phyloP scores from a whole-genome alignment of 306 rosid genomes.

The Quercus bicolor region DNA sequence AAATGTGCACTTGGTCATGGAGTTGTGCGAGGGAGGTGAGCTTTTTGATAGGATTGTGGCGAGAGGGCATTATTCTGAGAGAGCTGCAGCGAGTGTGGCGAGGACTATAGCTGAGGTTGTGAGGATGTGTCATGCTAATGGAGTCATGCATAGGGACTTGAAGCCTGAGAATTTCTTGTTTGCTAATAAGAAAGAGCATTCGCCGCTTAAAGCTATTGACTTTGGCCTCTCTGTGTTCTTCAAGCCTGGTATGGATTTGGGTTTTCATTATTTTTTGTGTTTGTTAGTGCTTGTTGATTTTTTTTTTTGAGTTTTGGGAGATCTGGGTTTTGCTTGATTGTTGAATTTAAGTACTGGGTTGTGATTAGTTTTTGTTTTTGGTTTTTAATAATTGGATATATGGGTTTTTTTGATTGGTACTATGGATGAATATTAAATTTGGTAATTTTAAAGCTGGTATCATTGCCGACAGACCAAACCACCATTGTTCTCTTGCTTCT shows the following conservation, averaged over 20 bases:
- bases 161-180: constrained; percentile 86
- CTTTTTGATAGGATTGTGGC: constrained; percentile 87
- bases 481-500: no score
- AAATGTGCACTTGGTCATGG: constrained; percentile 89
- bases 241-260: constrained; percentile 54
- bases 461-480: no score
- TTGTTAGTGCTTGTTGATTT: background rate
- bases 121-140: constrained; percentile 77
- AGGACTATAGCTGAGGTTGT: constrained; percentile 79
- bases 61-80: constrained; percentile 75
- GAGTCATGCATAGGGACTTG: constrained; percentile 81
- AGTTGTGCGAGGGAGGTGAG: constrained; percentile 80
- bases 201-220: constrained; percentile 77
- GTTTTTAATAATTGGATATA: background rate
- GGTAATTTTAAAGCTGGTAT: background rate
- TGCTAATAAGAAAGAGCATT: constrained; percentile 76
- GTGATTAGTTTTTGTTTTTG: background rate
- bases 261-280: no score
- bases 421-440: background rate
- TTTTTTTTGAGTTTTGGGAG: background rate
- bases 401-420: background rate
- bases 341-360: background rate
- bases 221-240: constrained; percentile 81
- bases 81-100: constrained; percentile 79
- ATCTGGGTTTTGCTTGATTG: background rate